Percentiles rank a stretch among this genome's conserved stretches.
phyloP scores from a whole-genome alignment of 2,329 filamentous ascomycete species.

The Plenodomus biglobosus region DNA sequence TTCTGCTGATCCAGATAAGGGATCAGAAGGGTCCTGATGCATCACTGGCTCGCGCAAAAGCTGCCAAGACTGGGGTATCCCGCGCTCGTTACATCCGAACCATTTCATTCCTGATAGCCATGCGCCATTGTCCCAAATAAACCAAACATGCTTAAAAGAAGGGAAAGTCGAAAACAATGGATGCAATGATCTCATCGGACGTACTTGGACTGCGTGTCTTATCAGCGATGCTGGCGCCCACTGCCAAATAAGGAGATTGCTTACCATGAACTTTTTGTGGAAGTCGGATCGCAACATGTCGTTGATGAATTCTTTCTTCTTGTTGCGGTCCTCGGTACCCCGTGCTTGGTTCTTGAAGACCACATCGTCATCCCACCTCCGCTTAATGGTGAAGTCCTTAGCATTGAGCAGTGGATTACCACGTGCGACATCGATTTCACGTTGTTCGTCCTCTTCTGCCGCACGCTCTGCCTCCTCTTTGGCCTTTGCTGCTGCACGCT shows the following conservation, averaged over 20 bases:
- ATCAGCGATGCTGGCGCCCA: slow-evolving; percentile 10
- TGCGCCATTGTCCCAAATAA: slow-evolving; percentile 23
- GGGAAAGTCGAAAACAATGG: slow-evolving; percentile 4
- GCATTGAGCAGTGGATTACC: slow-evolving; percentile 89
- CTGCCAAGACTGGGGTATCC: slow-evolving; percentile 30
- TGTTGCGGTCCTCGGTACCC: slow-evolving; percentile 87
- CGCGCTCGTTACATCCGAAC: slow-evolving; percentile 12
- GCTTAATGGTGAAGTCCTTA: slow-evolving; percentile 88
- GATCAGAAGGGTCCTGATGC: slow-evolving; percentile 24
- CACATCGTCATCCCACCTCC: slow-evolving; percentile 96
- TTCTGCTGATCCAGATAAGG: slow-evolving; percentile 42
- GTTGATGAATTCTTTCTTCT: slow-evolving; percentile 97
- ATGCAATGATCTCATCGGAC: slow-evolving; percentile 36
- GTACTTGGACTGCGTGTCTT: slow-evolving; percentile 36
- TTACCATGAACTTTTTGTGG: slow-evolving; percentile 92
- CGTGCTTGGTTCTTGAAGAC: slow-evolving; percentile 99
- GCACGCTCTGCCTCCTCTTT: slow-evolving; percentile 79
- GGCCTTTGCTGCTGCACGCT: slow-evolving; percentile 78
- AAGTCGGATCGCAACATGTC: slow-evolving; percentile 94
- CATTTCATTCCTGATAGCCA: neutral
- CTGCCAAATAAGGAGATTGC: slow-evolving; percentile 9
- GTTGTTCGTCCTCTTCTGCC: slow-evolving; percentile 78
- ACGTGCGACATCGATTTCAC: slow-evolving; percentile 84
- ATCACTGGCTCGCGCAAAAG: slow-evolving; percentile 22
- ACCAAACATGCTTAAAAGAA: slow-evolving; percentile 25